Evolutionary conservation across 495 filamentous ascomycete species (phyloP).

Genomic region (Geoglossum glabrum): DNA sequence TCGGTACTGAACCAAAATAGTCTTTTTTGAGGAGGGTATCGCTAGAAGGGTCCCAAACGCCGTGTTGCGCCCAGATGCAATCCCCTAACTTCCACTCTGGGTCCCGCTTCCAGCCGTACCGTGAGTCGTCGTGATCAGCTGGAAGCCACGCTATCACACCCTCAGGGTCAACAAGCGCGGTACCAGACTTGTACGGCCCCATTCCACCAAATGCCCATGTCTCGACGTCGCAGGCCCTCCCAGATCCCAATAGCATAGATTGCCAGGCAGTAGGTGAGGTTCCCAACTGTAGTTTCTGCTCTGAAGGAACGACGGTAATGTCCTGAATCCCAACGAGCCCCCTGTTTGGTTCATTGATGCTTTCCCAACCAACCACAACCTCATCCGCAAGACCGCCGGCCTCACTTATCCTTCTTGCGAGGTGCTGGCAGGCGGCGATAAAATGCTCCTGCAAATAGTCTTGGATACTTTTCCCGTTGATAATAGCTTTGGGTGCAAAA

Average conservation of each 20-base stretch:
- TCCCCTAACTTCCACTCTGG: slow-evolving; percentile 77
- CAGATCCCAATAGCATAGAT: slow-evolving; percentile 74
- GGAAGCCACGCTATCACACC: slow-evolving; percentile 73
- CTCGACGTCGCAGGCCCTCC: slow-evolving; percentile 69
- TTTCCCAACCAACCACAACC: slow-evolving; percentile 89
- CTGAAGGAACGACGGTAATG: slow-evolving; percentile 58
- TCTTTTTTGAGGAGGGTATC: slow-evolving; percentile 65
- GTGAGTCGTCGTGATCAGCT: slow-evolving; percentile 55
- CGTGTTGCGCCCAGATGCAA: slow-evolving; percentile 93
- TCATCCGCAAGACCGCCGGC: slow-evolving; percentile 77
- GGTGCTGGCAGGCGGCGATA: slow-evolving; percentile 52
- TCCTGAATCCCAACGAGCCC: slow-evolving; percentile 77
- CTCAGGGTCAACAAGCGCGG: slow-evolving; percentile 67
- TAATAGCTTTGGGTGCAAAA: slow-evolving; percentile 89
- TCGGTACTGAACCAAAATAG: slow-evolving; percentile 66
- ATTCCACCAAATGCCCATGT: slow-evolving; percentile 88
- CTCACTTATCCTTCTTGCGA: slow-evolving; percentile 71
- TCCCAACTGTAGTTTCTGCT: slow-evolving; percentile 83
- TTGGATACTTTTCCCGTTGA: slow-evolving; percentile 88
- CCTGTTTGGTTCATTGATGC: slow-evolving; percentile 80
- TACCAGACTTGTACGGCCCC: slow-evolving; percentile 76
- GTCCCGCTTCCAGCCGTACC: slow-evolving; percentile 81
- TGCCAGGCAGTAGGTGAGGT: slow-evolving; percentile 92
- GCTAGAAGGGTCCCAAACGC: slow-evolving; percentile 71
- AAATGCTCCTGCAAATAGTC: slow-evolving; percentile 87